Percentiles rank a stretch among this genome's conserved stretches.
phyloP scores from a whole-genome alignment of 1,284 basidiomycete species.

The Stygiomarasmius scandens region DNA sequence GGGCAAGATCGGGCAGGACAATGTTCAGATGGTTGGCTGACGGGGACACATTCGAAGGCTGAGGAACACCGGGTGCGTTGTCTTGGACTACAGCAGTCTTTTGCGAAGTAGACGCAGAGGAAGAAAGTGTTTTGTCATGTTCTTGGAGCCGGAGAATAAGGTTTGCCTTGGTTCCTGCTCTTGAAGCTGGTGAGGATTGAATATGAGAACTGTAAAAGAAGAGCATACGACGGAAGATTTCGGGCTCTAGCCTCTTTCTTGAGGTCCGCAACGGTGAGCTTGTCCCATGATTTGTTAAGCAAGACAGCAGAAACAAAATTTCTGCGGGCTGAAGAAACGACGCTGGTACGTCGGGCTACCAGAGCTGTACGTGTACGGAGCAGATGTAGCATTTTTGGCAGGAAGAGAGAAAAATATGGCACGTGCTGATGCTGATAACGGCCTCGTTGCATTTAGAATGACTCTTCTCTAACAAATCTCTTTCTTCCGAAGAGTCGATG shows the following conservation, averaged over 20 bases:
- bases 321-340: conserved; percentile 24
- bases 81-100: conserved; percentile 19
- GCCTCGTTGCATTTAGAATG: conserved; percentile 15
- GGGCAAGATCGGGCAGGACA: conserved; percentile 57
- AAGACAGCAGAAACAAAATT: conserved; percentile 69
- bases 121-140: conserved; percentile 47
- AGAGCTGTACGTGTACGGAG: conserved; percentile 18
- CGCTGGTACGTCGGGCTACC: neutral
- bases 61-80: conserved; percentile 41
- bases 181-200: conserved; percentile 27
- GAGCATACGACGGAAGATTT: conserved; percentile 63
- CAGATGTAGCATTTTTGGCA: conserved; percentile 24
- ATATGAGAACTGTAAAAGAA: conserved; percentile 9
- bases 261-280: conserved; percentile 61
- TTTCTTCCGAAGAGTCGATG: conserved; percentile 23
- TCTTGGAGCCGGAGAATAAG: conserved; percentile 58
- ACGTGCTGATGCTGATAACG: conserved; percentile 24
- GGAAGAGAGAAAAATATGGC: conserved; percentile 1
- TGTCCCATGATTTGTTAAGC: conserved; percentile 65
- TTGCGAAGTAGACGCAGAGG: conserved; percentile 24
- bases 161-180: conserved; percentile 61
- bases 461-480: conserved; percentile 22
- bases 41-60: conserved; percentile 23
- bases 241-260: conserved; percentile 67
- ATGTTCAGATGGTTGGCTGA: conserved; percentile 41